Conservation (phyloP, 257 asterid genomes). For the Nicotiana benthamiana region DNA sequence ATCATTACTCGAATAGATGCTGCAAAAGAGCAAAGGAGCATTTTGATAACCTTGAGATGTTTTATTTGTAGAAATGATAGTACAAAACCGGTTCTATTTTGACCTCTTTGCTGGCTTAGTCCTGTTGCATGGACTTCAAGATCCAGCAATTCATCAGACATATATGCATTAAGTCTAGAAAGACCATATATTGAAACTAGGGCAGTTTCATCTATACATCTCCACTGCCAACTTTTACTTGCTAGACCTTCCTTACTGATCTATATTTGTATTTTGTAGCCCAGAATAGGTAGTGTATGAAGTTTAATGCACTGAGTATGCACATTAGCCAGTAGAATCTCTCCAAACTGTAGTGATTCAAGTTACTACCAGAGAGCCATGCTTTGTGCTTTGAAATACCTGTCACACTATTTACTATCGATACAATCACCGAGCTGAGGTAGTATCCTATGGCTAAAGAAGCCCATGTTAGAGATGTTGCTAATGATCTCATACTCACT, state of each 20-base stretch:
- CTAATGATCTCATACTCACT: slow-evolving; percentile 68
- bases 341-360: slow-evolving; percentile 60
- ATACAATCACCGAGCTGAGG: slow-evolving; percentile 63
- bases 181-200: background rate
- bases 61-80: background rate
- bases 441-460: slow-evolving; percentile 86
- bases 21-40: background rate
- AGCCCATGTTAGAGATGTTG: slow-evolving; percentile 79
- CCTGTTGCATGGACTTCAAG: background rate
- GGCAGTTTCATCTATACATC: background rate
- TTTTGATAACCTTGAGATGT: background rate
- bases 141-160: slow-evolving; percentile 35
- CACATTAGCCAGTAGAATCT: slow-evolving; percentile 93
- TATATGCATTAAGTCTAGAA: slow-evolving; percentile 19
- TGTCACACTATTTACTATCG: slow-evolving; percentile 57
- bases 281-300: slow-evolving; percentile 77
- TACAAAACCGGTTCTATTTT: background rate
- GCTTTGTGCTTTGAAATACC: slow-evolving; percentile 33
- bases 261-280: slow-evolving; percentile 62
- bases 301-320: slow-evolving; percentile 59
- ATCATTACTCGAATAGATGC: background rate
- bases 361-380: slow-evolving; percentile 65
- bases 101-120: slow-evolving; percentile 3
- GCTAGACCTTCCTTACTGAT: slow-evolving; percentile 17
- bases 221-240: background rate